Base-by-base conservation (phyloP, 257 asterid species). In the Lycium barbarum region DNA sequence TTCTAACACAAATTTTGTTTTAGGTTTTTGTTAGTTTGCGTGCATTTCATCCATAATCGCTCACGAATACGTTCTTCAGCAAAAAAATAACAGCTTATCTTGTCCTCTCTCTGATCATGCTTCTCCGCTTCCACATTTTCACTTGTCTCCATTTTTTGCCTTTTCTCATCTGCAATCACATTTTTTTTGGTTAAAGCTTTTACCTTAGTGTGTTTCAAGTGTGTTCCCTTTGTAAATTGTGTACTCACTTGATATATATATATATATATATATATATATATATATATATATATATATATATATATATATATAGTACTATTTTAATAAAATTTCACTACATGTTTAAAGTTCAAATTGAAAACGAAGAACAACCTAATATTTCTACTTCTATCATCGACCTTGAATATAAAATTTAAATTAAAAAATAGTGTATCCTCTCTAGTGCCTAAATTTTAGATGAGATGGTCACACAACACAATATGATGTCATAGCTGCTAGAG, bases 1-100 rank as follows among this genome's bases (percentile, higher is more conserved):
- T 38, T 68, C 76, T 68, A 68, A 68, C 76, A 7, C 4, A 67
- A 36, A 68, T 51, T 55, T 80, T 61, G 55, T 58, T 59, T 26
- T 43, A 15, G 58, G 49, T 4, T 43, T 80, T 80, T 38, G 57
- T 62, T 18, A 26, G 14, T 65, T 58, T 18, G 72, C 10, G 14
- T 80, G 61, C 58, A 54, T 51, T 7, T 59, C 84, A 58, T n/a
- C 70, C 57, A n/a, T n/a, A 55, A 80, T 80, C 18, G 20, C 53
- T 58, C 67, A 33, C 9, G 7, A 58, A 18, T 80, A 58, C 10
- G 15, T 17, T 58, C 36, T 2, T 80, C 36, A 68, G 76, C 1
- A 1, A 68, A 68, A 43, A 49, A 35, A 68, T 36, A 6, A 35
- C 74, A 2, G 14, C 22, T 67, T 67, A 67, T 67, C 47, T 67